Evolutionary conservation across 2,329 filamentous ascomycete species (phyloP).

Genomic region (Pseudogymnoascus sp.): DNA sequence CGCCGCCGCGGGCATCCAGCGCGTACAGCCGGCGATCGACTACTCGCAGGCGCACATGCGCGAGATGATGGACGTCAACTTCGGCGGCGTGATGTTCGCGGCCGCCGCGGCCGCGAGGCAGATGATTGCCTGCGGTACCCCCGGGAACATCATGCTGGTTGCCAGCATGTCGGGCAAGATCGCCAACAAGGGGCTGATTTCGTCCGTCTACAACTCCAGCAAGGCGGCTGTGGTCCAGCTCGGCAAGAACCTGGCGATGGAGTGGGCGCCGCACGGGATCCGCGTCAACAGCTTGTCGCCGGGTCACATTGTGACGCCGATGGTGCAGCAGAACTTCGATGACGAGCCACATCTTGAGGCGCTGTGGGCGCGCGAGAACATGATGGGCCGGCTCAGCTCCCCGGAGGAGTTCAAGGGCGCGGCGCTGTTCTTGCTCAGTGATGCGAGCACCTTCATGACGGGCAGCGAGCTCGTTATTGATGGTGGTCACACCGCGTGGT

Average conservation of each 20-base stretch:
- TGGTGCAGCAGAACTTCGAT: constrained; percentile 75
- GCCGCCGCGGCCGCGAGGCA: constrained; percentile 79
- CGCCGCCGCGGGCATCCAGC: constrained; percentile 89
- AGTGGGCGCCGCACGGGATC: constrained; percentile 64
- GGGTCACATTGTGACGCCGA: constrained; percentile 73
- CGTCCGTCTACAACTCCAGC: constrained; percentile 9
- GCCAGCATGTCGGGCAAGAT: constrained; percentile 78
- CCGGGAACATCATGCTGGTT: constrained; percentile 87
- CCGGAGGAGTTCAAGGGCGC: constrained; percentile 67
- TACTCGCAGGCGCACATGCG: constrained; percentile 88
- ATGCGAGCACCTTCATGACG: constrained; percentile 65
- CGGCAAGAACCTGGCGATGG: constrained; percentile 60
- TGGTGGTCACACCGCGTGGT: constrained; percentile 52
- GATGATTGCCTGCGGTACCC: constrained; percentile 70
- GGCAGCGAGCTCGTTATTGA: constrained; percentile 63
- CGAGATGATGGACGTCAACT: constrained; percentile 94
- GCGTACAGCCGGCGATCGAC: constrained; percentile 86
- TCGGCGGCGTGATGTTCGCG: constrained; percentile 87
- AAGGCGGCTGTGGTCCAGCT: constrained; percentile 63
- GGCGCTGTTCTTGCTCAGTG: constrained; percentile 59
- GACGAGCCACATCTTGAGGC: constrained; percentile 60
- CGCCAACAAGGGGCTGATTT: constrained; percentile 9
- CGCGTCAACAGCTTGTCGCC: constrained; percentile 76
- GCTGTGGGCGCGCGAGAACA: constrained; percentile 78
- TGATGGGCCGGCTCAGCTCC: constrained; percentile 63